Evolutionary conservation across 2,329 filamentous ascomycete genomes (phyloP), one percentile per base, ranked within the genome.

Genomic region (Beauveria medogensis): DNA sequence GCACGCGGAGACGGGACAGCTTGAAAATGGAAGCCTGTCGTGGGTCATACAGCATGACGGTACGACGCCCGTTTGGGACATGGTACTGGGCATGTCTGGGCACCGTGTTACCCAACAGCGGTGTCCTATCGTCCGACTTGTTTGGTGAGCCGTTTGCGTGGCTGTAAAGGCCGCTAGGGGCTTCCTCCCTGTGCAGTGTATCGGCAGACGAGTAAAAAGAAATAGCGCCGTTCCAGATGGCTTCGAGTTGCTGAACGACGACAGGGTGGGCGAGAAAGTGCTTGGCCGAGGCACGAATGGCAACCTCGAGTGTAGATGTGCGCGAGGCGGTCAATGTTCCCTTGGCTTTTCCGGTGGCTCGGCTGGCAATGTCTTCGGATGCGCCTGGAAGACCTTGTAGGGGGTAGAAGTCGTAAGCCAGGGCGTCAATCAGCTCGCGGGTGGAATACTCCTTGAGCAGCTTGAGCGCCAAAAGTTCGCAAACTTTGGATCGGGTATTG

Each of bases 381-480:
- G 69, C 66, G 37, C 77, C 80, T 3, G 85, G 79, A 44, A 94
- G 80, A 9, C 92, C 93, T 72, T 96, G 92, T 0, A 97, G 80
- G 0, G 93, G 93, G 71, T 94, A 91, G 72, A 96, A 97, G 72
- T 97, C 93, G 74, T 97, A 97, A 28, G 91, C 95, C 46, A 97
- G 79, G 3, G 91, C 92, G 77, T 97, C 93, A 66, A 97, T 96
- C 66, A 97, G 81, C 74, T 97, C 92, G 62, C 92, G 81, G 0
- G 91, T 96, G 22, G 84, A 87, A 74, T 92, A 96, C 71, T 97
- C 93, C 75, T 91, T 93, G 65, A 97, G 78, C 64, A 97, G 72
- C 72, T 95, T 91, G 73, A 97, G 90, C 16, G 92, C 91, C 52
- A 97, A 79, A 62, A 97, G 81, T 77, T 97, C 92, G 75, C 92